Conservation (phyloP, 352 stramenopile species). For the Phytophthora crassamura region DNA sequence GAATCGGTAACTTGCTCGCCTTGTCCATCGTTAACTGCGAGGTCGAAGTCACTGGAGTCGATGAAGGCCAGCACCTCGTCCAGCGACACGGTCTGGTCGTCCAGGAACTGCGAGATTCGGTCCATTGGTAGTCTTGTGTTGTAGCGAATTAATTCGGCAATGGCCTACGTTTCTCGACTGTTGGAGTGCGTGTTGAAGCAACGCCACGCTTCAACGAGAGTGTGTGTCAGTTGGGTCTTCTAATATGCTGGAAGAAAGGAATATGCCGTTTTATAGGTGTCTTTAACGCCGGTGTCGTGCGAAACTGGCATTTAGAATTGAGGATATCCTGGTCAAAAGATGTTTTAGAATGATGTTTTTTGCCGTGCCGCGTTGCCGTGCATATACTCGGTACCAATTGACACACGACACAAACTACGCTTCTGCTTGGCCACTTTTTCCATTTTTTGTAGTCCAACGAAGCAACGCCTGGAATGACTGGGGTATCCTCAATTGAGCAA, state of each 20-base stretch:
- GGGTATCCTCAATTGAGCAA: no score
- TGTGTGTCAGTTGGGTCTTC: background rate
- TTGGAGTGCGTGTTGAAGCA: no score
- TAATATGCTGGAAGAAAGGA: no score
- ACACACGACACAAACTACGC: background rate
- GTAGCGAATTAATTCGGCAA: slow-evolving; percentile 8
- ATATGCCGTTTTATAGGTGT: no score
- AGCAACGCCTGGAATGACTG: no score
- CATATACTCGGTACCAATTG: background rate
- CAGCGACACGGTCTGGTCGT: slow-evolving; percentile 4
- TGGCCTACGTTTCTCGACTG: slow-evolving; percentile 1
- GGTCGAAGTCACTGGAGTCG: slow-evolving; percentile 22
- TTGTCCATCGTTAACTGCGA: background rate
- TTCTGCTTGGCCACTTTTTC: slow-evolving; percentile 9
- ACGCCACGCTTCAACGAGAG: background rate
- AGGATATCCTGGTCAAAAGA: background rate
- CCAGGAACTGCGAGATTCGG: background rate
- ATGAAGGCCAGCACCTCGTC: slow-evolving; percentile 27
- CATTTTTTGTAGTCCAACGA: background rate
- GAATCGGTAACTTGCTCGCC: background rate
- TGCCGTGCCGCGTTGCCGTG: background rate
- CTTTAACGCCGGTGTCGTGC: no score
- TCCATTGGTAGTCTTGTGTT: slow-evolving; percentile 11
- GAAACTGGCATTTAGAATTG: no score
- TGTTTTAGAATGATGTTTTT: background rate